Evolutionary conservation across 768 basidiomycete genomes (phyloP), one percentile per base, ranked within the genome.

Genomic region (Daedaleopsis sinensis): DNA sequence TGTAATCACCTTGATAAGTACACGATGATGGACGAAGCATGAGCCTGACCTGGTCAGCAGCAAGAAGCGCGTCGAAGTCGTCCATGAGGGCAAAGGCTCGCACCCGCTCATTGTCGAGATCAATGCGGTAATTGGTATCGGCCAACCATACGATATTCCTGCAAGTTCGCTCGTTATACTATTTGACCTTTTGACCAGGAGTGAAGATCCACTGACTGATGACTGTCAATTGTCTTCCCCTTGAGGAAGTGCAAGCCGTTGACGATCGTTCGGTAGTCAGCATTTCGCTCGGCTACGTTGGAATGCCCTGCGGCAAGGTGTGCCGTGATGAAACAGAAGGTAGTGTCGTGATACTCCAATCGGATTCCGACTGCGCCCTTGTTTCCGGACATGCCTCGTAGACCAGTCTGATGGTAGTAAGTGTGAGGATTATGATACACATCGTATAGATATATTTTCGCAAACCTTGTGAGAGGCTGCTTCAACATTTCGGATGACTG

Each of bases 291-390:
- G 37, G 90, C 89, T 4, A 94, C 79, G 68, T 96, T 96, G 7
- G 83, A 71, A 69, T 97, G 95, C 8, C 97, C 97, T n/a, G 97
- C 96, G 16, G 97, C 96, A 44, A 98, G 82, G 74, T 98, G 97
- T 4, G 93, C 94, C 10, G 96, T 98, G 63, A 99, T 73, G 76
- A 98, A 96, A 76, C 97, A 99, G 68, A 98, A 90, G 58, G 85
- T 90, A 10, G 96, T 92, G 70, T 96, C 94, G 65, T 91, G 82
- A 68, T 93, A 93, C 32, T 98, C 92, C 53, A 99, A 78, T 13
- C 97, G 89, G 64, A 99, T 93, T 7, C 90, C 95, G 13, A 96
- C 92, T 1, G 94, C 97, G 19, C 97, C 97, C 77, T 99, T 96
- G 78, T 96, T 96, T 32, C 95, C 97, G 0, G 94, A 94, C 86